Evolutionary conservation across 2,329 filamentous ascomycete species (phyloP), one percentile per base, ranked within the genome.

Genomic region (Sclerotinia glacialis): DNA sequence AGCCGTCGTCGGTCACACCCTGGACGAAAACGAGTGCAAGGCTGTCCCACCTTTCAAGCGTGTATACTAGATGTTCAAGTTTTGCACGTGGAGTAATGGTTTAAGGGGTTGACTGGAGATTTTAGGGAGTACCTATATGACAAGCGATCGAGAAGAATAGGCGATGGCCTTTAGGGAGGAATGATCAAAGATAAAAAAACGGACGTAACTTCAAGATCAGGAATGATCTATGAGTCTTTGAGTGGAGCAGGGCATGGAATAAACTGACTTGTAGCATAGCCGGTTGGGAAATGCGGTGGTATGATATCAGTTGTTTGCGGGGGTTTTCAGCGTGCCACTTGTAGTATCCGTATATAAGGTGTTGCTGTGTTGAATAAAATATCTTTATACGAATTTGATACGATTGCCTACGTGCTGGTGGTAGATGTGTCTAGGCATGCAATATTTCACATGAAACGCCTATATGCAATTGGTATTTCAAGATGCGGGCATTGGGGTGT

Each of bases 11-110:
- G 85, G 84, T 72, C 88, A 86, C 70, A 98, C 95, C 34, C 83
- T 99, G 73, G 95, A 98, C 76, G 93, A 96, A 86, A 88, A 85
- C 75, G 95, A 99, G 86, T 98, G 95, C 88, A 93, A 95, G 85
- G 83, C 92, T 72, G 92, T 99, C 68, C 93, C 94, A 74, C 95
- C 95, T 55, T 97, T 98, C 86, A 97, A 97, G 88, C 87, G 91
- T 83, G 89, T 90, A 76, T 93, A 94, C 82, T 94, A 92, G 69
- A 75, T 64, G 37, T 42, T 49, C 44, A 47, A 26, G 28, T 47
- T 37, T 47, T 60, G 56, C 28, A 18, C 56, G 47, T 60, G 56
- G 56, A 60, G 28, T 60, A 47, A 60, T 49, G 21, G 42, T 28
- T 23, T 34, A 34, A 16, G 26, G 56, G 26, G 42, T 9, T 34